Evolutionary conservation across 208 protist genomes (phyloP), one percentile per base, ranked within the genome.

Genomic region (Leishmania amazonensis): DNA sequence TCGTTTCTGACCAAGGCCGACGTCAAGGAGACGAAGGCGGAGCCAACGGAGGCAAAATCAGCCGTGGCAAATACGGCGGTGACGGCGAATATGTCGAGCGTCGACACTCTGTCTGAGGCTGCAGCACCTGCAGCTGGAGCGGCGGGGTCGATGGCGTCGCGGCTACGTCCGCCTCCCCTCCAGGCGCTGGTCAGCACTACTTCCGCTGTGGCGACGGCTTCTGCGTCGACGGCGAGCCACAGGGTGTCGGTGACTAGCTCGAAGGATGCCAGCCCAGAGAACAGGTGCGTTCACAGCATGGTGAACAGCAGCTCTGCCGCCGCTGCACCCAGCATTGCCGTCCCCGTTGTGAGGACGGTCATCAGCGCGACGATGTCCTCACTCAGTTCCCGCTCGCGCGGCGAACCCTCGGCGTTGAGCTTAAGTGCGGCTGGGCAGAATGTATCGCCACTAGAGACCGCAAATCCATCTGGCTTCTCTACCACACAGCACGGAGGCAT

Each of bases 81-180:
- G 31, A n/a, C 45, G 42, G 57, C 28, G 51, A 21, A 28, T 9
- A 31, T 28, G 76, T 73, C 47, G 76, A 9, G 28, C 45, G 7
- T 8, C 8, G 45, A 49, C 45, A 49, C 45, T 49, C 1, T 49
- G 9, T 49, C 45, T 49, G 45, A 49, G 45, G 45, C 9, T 8
- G 79, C 17, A 40, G 67, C 49, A 53, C 31, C 53, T 8, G 65
- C 13, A 51, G 81, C 83, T 51, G 68, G 76, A 47, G 75, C 76
- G 40, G 80, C 73, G 45, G 58, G 19, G n/a, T 65, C 79, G 42
- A 71, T 76, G 57, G 35, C 40, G n/a, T 54, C 19, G 42, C 70
- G 35, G 51, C 51, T 64, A 42, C 73, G 49, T 38, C 73, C 73
- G 17, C 73, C 73, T 24, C 21, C 73, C 31, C 73, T 76, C 13